Conservation (phyloP, 1,139 yeast genomes). For the Starmera stellimalicola region DNA sequence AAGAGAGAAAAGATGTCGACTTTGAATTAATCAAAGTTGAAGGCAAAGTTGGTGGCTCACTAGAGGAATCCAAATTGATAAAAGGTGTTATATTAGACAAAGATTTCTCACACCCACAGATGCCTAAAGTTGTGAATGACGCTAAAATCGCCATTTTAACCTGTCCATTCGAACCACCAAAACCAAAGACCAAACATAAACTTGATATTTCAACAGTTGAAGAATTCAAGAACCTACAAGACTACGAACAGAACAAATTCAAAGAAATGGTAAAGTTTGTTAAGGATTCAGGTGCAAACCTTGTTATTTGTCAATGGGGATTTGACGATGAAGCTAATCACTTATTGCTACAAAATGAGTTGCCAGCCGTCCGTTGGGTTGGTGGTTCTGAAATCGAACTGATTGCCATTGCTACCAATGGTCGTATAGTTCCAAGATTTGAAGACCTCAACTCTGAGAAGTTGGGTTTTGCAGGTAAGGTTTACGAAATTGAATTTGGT, state of each 20-base stretch:
- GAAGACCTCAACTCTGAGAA: constrained; percentile 81
- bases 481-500: constrained; percentile 87
- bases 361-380: constrained; percentile 98
- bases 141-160: constrained; percentile 91
- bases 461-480: constrained; percentile 80
- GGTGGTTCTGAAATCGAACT: constrained; percentile 96
- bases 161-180: constrained; percentile 99
- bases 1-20: constrained; percentile 89
- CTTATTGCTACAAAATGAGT: constrained; percentile 71
- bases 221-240: constrained; percentile 84
- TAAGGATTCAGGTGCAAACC: constrained; percentile 87
- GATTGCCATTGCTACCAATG: constrained; percentile 95
- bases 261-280: constrained; percentile 83
- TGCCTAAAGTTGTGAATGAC: constrained; percentile 76
- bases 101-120: constrained; percentile 97
- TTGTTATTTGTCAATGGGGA: constrained; percentile 99
- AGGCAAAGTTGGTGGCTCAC: constrained; percentile 91
- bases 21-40: constrained; percentile 93
- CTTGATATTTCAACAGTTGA: constrained; percentile 87
- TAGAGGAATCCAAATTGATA: constrained; percentile 76
- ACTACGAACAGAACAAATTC: constrained; percentile 85
- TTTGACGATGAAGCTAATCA: constrained; percentile 99
- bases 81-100: constrained; percentile 91
- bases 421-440: constrained; percentile 93
- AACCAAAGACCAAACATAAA: constrained; percentile 97